phyloP scores from a whole-genome alignment of 164 flowering plant genomes.

The Macadamia tetraphylla region DNA sequence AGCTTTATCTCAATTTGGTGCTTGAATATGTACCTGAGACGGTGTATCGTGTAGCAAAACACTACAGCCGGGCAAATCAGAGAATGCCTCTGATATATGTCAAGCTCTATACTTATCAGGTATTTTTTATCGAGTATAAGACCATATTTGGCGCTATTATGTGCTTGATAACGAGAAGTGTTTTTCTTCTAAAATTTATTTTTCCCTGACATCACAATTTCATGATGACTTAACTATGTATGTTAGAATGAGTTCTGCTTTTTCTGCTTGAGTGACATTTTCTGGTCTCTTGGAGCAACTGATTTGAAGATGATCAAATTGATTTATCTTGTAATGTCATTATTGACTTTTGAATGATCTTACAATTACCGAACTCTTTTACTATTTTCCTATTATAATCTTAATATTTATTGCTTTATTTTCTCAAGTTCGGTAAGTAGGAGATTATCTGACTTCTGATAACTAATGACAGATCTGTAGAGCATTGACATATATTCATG shows the following conservation, averaged over 20 bases:
- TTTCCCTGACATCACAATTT: no score
- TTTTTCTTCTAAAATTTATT: background rate
- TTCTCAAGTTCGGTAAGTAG: no score
- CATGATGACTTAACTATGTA: no score
- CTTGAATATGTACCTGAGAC: conserved; percentile 84
- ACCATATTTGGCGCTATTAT: background rate
- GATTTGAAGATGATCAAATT: no score
- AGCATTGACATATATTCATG: conserved; percentile 43
- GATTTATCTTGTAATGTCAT: no score
- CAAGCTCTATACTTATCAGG: conserved; percentile 70
- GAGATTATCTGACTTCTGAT: background rate
- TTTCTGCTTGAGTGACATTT: no score
- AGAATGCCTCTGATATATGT: conserved; percentile 72
- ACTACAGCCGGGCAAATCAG: conserved; percentile 62
- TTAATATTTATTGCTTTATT: no score
- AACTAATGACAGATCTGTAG: conserved; percentile 34
- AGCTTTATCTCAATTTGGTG: conserved; percentile 72
- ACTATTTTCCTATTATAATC: no score
- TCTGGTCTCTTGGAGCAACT: no score
- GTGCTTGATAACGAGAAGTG: background rate
- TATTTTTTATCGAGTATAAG: conserved; percentile 5
- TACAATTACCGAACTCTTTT: no score
- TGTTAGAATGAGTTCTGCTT: no score
- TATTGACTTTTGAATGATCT: no score
- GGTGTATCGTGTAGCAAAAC: conserved; percentile 57